Conservation (phyloP, 495 filamentous ascomycete species). For the Penicillium samsonianum region DNA sequence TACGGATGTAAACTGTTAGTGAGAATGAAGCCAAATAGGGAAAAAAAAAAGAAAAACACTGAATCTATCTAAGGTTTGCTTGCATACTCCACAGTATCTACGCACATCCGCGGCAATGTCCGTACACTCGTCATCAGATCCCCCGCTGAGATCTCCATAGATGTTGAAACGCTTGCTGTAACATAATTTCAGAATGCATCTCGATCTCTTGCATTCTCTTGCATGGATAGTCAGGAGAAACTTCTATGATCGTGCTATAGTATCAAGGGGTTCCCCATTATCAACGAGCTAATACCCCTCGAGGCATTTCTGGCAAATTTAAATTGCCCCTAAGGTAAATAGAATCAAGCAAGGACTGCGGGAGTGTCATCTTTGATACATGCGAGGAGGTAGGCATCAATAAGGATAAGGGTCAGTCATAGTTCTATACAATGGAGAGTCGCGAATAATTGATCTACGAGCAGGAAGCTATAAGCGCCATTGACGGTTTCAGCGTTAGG, state of each 20-base stretch:
- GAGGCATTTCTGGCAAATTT: constrained; percentile 10
- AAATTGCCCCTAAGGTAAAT: constrained; percentile 25
- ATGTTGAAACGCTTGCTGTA: constrained; percentile 28
- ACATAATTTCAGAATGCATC: not conserved
- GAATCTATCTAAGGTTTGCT: constrained; percentile 5
- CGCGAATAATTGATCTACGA: constrained; percentile 1
- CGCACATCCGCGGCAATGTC: not conserved
- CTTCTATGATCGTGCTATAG: constrained; percentile 13
- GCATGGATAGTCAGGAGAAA: constrained; percentile 32
- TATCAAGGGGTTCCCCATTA: constrained; percentile 23
- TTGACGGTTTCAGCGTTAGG: constrained; percentile 2
- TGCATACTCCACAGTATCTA: constrained; percentile 24
- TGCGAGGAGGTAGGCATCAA: constrained; percentile 30
- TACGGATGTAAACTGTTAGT: constrained; percentile 22
- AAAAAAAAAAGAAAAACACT: not conserved
- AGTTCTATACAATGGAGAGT: not conserved
- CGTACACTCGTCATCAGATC: not conserved
- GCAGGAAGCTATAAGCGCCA: not conserved
- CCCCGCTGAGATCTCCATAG: constrained; percentile 14
- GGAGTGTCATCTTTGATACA: constrained; percentile 28
- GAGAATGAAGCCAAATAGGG: constrained; percentile 7
- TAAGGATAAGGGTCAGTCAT: not conserved
- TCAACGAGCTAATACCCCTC: constrained; percentile 16
- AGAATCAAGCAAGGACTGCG: constrained; percentile 45
- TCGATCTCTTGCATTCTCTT: constrained; percentile 22